Evolutionary conservation across 148 eudicot species (phyloP), one percentile per base, ranked within the genome.

Genomic region (Suaeda aralocaspica): DNA sequence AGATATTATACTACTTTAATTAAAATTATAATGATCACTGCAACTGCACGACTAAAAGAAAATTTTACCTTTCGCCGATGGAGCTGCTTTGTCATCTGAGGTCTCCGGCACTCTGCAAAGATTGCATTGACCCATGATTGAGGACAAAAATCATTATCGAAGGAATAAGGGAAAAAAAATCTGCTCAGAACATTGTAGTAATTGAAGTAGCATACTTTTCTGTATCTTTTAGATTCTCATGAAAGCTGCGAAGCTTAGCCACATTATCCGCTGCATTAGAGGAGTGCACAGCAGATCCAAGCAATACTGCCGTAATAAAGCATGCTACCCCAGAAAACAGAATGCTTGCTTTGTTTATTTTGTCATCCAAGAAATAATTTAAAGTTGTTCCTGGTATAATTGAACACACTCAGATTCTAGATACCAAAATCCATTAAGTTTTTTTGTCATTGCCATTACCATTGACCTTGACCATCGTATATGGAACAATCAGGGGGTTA

Each of bases 321-420:
- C 89, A 92, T n/a, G 75, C 94, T 53, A 88, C 98, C 21, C 96
- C 98, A 65, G 96, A 84, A 76, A 92, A 92, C 28, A 92, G 82
- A 75, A 92, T 80, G 81, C 79, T 80, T 14, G 98, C 98, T 53
- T 82, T 89, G 79, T 92, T 92, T 71, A 92, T 92, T 77, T 80
- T 92, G 60, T 82, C 86, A 53, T 92, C 98, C 72, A 92, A 79
- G 80, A 88, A 92, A 72, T 92, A 92, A 78, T 92, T 92, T 66
- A 86, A 36, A 13, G 90, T 86, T 46, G 96, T 92, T 66, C 98
- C 98, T 92, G 87, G 11, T 44, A 34, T 26, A 60, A 59, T 39
- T 21, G 51, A 67, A 45, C 9, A 8, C 24, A 42, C 59, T 63
- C 45, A 65, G 50, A 24, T 59, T 31, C 41, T 19, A 39, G n/a